Evolutionary conservation across 2,329 filamentous ascomycete species (phyloP), one percentile per base, ranked within the genome.

Genomic region (Diaporthe citrichinensis): DNA sequence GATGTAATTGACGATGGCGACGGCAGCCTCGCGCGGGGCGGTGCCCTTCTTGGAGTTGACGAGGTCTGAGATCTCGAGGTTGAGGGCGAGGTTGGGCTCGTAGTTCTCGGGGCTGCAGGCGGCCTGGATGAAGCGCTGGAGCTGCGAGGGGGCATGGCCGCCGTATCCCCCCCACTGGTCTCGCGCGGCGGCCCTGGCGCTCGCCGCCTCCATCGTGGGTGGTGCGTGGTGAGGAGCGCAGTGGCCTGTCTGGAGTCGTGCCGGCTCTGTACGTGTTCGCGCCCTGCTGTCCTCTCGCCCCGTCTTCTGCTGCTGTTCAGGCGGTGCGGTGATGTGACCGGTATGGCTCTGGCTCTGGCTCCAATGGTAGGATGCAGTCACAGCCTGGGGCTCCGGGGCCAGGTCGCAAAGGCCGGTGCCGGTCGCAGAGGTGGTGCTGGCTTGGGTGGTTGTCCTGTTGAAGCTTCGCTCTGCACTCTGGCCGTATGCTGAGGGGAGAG

Each of bases 41-140:
- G 94, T 95, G 82, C 96, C 96, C 87, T 98, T 98, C 88, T 98
- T 99, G 82, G 93, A 93, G 86, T 99, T 99, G 88, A 99, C 94
- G 81, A 98, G 87, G 87, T 99, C 97, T 81, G 95, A 90, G 81
- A 99, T 98, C 89, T 99, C 97, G 83, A 99, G 94, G 83, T 97
- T 97, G 78, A 99, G 88, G 75, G 96, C 97, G 73, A 99, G 93
- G 83, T 99, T 98, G 78, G 97, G 96, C 88, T 99, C 97, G 88
- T 95, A 98, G 87, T 98, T 98, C 84, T 98, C 94, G 71, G 97
- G 95, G 81, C 97, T 97, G 88, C 97, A 98, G 79, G 97, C 96
- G 86, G 96, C 96, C 84, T 97, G 92, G 85, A 99, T 98, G 85
- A 96, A 98, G 85, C 97, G 94, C 87, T 98, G 96, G 77, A 99